Base-by-base conservation (phyloP, 179 eudicot genomes). In the Silene noctiflora region DNA sequence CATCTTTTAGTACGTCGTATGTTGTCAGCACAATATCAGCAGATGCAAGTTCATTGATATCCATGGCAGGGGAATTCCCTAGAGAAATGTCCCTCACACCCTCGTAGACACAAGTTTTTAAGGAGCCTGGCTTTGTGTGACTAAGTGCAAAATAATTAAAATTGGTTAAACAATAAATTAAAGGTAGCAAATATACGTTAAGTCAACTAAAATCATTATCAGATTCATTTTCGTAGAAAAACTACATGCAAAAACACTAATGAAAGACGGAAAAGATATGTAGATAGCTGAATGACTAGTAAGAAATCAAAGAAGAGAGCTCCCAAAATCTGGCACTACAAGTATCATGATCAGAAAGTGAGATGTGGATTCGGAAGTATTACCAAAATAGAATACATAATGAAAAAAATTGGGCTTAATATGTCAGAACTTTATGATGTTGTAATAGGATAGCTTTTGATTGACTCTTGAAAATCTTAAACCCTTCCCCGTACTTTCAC, bases 11-110 rank as follows among this genome's bases (percentile, higher is more conserved):
- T 68, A 91, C 92, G 71, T 96, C 99, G 78, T 96, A 96, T 24
- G 97, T 90, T 69, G 99, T 96, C 85, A 96, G 85, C 76, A 93
- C 99, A 73, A 96, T 83, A 71, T 96, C 98, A 79, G 98, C 97
- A 82, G 75, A 79, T 51, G 85, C 82, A 77, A 96, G 87, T 75
- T 93, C 92, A 63, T 73, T 84, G 25, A 90, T 79, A 75, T 87
- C 85, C 78, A 83, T 68, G 12, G 75, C 75, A 69, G 89, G 80
- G 59, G 83, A 85, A 81, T 86, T 82, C 56, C 83, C 80, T 61
- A 81, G 82, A 39, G 89, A 89, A 67, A 82, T 76, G 77, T 89
- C 87, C 76, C 82, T 89, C 73, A 89, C 96, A 63, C 99, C 99
- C 88, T 89, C 99, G 80, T 96, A 96, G 72, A 96, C 73, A 79